Evolutionary conservation across 1,284 basidiomycete genomes (phyloP), one percentile per base, ranked within the genome.

Genomic region (Rhizoctonia solani): DNA sequence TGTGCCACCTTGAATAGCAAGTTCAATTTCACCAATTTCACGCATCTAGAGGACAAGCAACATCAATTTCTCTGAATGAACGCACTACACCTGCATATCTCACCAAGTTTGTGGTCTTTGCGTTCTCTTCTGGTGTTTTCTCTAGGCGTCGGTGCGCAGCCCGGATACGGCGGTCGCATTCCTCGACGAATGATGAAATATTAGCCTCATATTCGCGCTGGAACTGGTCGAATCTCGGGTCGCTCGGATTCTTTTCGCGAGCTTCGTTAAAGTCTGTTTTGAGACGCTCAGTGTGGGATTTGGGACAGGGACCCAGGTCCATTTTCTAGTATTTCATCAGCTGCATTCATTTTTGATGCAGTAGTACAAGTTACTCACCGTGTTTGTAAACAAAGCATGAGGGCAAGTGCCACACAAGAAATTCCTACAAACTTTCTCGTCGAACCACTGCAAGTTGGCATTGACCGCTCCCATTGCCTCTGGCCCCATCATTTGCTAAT

Each of bases 81-180:
- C 14, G 3, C 2, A 29, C 21, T 21, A 41, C n/a, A 3, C 11
- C 59, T 32, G n/a, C n/a, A 52, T 16, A 29, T 21, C 81, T 71
- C 73, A 92, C 91, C 82, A 99, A 79, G 77, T 96, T 95, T 23
- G 97, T 97, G 32, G 96, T 98, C 79, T 97, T 95, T 59, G 94
- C 93, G 77, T 98, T 98, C 83, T 99, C 97, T 80, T 99, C 97
- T 9, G 97, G 97, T 23, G 97, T 99, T 83, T 99, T 98, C 81
- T 99, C 97, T 74, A 99, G 80, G 74, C 97, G 85, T 71, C 95
- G 85, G 77, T 99, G 96, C 67, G 94, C 93, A 47, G 93, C 87
- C 52, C 93, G 83, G 78, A 99, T 99, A 75, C 96, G 86, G 73
- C 97, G 83, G 82, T 99, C 97, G 79, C 96, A 98, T 77, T 99